Conservation (phyloP, 129 eudicot species). For the Centella asiatica region DNA sequence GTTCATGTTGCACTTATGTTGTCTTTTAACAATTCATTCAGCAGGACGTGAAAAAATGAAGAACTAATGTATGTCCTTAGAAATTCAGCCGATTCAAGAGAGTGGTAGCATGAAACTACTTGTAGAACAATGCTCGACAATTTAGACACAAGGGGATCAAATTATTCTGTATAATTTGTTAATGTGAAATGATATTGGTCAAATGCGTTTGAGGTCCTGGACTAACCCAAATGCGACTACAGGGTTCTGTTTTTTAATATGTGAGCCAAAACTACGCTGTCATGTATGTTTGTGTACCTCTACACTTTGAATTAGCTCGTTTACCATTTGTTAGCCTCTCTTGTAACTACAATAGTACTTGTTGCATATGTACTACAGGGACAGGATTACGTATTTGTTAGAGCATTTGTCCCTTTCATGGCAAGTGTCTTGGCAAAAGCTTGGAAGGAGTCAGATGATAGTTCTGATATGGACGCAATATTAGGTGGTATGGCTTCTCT, state of each 20-base stretch:
- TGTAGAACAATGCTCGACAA: neutral
- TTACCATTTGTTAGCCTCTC: neutral
- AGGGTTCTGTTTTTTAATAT: no score
- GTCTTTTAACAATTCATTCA: neutral
- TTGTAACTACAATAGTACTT: neutral
- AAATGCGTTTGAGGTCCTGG: neutral
- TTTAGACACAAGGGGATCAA: neutral
- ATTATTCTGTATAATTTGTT: no score
- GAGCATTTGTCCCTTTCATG: conserved; percentile 66
- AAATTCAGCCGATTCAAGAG: neutral
- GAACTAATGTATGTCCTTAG: neutral
- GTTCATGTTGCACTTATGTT: neutral
- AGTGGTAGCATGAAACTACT: neutral
- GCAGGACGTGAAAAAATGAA: neutral
- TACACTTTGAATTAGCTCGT: neutral
- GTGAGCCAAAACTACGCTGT: neutral
- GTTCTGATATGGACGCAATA: conserved; percentile 51
- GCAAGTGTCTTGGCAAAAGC: conserved; percentile 71
- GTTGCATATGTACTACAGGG: conserved; percentile 42
- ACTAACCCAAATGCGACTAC: neutral
- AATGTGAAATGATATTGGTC: neutral
- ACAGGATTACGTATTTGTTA: conserved; percentile 78
- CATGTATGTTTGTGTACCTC: neutral
- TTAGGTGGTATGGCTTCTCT: conserved; percentile 81
- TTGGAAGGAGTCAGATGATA: conserved; percentile 52